Percentiles rank a stretch among this genome's conserved stretches.
phyloP scores from a whole-genome alignment of 176 grass and related monocot species.

The Zea luxurians region DNA sequence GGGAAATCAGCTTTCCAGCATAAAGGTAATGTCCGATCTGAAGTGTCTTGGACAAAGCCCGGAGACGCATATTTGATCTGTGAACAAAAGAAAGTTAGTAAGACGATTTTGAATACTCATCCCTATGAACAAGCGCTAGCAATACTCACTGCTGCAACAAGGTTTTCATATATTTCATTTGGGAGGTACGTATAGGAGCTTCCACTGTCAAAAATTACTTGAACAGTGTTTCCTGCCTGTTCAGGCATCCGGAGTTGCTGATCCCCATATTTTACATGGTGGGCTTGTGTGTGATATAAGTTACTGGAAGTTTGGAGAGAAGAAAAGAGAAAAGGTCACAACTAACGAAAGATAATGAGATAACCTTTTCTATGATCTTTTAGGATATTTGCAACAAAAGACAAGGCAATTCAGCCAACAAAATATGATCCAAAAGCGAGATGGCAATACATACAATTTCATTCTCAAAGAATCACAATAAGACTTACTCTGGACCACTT shows the following conservation, averaged over 20 bases:
- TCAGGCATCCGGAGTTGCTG: constrained; percentile 39
- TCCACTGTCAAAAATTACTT: constrained; percentile 92
- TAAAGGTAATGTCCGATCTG: constrained; percentile 79
- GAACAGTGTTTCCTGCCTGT: constrained; percentile 53
- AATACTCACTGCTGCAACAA: constrained; percentile 71
- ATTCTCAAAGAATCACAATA: neutral
- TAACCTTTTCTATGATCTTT: neutral
- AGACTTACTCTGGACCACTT: constrained; percentile 69
- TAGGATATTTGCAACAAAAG: neutral
- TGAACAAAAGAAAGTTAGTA: constrained; percentile 34
- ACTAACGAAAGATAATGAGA: neutral
- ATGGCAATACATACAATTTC: constrained; percentile 4
- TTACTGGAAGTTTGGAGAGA: constrained; percentile 48
- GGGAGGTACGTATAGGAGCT: constrained; percentile 96
- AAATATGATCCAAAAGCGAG: constrained; percentile 13
- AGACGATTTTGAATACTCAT: constrained; percentile 22
- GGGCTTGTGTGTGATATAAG: constrained; percentile 62
- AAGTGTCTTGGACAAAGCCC: constrained; percentile 73
- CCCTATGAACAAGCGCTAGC: neutral
- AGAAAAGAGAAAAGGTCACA: constrained; percentile 20
- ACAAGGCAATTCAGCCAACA: neutral
- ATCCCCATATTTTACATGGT: constrained; percentile 70
- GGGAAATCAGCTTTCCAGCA: constrained; percentile 82
- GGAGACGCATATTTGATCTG: constrained; percentile 56
- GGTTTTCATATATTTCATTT: constrained; percentile 73